These are phyloP conservation scores for Linnemannia schmuckeri DNA, from an alignment of 192 early-diverging fungal species.

Conservation along the genomic window DNA sequence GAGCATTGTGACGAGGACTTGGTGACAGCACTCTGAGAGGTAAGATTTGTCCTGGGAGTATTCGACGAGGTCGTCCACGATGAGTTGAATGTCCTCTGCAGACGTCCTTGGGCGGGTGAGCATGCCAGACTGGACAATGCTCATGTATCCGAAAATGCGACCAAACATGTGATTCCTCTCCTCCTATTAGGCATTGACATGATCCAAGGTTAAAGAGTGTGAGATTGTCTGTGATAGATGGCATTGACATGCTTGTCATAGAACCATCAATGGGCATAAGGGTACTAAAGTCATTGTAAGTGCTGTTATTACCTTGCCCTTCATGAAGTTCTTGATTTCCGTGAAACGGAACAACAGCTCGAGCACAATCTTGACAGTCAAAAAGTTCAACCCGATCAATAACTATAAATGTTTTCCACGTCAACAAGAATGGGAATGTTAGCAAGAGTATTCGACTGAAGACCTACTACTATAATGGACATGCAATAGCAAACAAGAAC, in stretches of 20 bases:
- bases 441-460: neutral
- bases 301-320: constrained; percentile 60
- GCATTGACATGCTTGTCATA: neutral
- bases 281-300: no score
- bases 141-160: constrained; percentile 90
- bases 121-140: constrained; percentile 85
- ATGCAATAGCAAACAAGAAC: neutral
- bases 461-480: neutral
- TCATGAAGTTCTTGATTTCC: constrained; percentile 74
- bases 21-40: constrained; percentile 82
- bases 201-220: neutral
- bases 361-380: constrained; percentile 71
- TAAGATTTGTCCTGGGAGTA: constrained; percentile 84
- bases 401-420: constrained; percentile 16
- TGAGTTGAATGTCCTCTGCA: constrained; percentile 76
- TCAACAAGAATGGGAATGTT: constrained; percentile 17
- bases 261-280: no score
- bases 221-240: neutral
- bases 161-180: constrained; percentile 91
- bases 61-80: constrained; percentile 76
- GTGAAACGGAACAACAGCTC: constrained; percentile 79
- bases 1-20: constrained; percentile 73
- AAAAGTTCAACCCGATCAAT: constrained; percentile 52
- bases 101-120: constrained; percentile 73
- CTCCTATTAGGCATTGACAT: constrained; percentile 65